These are phyloP conservation scores for Yarrowia porcina DNA, from an alignment of 805 yeast species.

Conservation along the genomic window DNA sequence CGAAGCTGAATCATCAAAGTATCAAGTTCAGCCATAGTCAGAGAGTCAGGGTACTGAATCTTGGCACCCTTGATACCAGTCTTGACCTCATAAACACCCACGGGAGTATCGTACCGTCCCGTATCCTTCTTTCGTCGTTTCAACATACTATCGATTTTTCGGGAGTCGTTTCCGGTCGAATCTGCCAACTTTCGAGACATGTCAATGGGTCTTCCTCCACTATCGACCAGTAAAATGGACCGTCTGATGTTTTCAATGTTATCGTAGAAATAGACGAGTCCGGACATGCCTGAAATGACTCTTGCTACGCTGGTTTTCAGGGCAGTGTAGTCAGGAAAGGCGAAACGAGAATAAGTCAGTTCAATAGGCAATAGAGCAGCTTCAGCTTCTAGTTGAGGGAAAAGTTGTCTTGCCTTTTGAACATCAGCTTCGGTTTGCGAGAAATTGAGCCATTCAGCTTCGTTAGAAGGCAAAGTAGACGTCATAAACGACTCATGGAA, in stretches of 20 bases:
- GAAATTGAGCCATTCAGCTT: conserved; percentile 2
- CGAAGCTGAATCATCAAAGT: not conserved
- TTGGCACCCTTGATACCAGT: not conserved
- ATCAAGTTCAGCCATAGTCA: conserved; percentile 4
- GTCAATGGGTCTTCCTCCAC: conserved; percentile 3
- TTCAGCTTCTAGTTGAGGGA: conserved; percentile 31
- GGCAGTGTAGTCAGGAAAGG: not conserved
- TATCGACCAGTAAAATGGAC: not conserved
- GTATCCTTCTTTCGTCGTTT: conserved; percentile 15
- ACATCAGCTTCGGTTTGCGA: not conserved
- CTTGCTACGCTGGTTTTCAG: not conserved
- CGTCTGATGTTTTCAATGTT: conserved; percentile 17
- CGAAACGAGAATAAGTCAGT: conserved; percentile 5
- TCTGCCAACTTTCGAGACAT: conserved; percentile 7
- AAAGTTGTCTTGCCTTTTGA: conserved; percentile 6
- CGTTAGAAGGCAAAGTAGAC: conserved; percentile 9
- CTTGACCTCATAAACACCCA: conserved; percentile 16
- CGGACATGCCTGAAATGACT: conserved; percentile 3
- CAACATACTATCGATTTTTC: not conserved
- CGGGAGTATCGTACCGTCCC: not conserved
- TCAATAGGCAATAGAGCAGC: conserved; percentile 30
- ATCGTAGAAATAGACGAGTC: conserved; percentile 10
- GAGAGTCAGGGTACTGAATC: not conserved
- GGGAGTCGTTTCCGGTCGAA: conserved; percentile 8
- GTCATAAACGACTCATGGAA: conserved; percentile 11